Evolutionary conservation across 768 basidiomycete genomes (phyloP).

Genomic region (Agaricus blazei): DNA sequence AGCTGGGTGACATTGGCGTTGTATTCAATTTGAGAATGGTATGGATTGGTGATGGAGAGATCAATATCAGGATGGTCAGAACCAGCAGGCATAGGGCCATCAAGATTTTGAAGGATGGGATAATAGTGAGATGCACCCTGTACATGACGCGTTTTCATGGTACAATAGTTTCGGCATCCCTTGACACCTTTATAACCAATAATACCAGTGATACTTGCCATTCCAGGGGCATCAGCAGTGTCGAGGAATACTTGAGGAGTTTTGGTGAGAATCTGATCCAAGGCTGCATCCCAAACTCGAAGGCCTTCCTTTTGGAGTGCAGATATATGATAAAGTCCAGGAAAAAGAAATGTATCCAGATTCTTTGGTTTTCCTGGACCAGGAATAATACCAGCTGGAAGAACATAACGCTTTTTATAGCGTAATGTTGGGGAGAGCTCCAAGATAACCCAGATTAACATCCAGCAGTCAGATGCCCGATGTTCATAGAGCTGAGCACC

Average conservation of each 20-base stretch:
- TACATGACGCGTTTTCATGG: no score
- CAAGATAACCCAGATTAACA: conserved; percentile 25
- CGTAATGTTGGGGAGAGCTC: conserved; percentile 18
- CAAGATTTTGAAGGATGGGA: no score
- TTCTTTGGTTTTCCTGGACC: conserved; percentile 29
- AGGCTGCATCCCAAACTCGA: no score
- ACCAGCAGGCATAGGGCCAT: conserved; percentile 10
- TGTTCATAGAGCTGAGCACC: conserved; percentile 34
- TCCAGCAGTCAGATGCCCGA: conserved; percentile 26
- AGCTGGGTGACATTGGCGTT: neutral
- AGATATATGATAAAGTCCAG: conserved; percentile 26
- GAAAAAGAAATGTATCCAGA: conserved; percentile 29
- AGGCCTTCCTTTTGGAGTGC: conserved; percentile 26
- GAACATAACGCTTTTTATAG: conserved; percentile 22
- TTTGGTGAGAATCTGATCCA: no score
- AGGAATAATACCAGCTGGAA: conserved; percentile 19
- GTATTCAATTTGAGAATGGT: neutral
- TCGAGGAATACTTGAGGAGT: no score
- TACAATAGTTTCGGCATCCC: no score
- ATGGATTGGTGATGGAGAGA: neutral
- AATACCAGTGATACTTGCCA: no score
- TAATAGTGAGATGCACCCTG: no score
- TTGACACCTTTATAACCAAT: no score
- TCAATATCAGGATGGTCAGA: conserved; percentile 21
- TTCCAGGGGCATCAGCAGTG: no score